A percentile compares a stretch with the other conserved stretches of the same genome.
Conservation (phyloP, 2,329 filamentous ascomycete species). For the Scleromitrula shiraiana region DNA sequence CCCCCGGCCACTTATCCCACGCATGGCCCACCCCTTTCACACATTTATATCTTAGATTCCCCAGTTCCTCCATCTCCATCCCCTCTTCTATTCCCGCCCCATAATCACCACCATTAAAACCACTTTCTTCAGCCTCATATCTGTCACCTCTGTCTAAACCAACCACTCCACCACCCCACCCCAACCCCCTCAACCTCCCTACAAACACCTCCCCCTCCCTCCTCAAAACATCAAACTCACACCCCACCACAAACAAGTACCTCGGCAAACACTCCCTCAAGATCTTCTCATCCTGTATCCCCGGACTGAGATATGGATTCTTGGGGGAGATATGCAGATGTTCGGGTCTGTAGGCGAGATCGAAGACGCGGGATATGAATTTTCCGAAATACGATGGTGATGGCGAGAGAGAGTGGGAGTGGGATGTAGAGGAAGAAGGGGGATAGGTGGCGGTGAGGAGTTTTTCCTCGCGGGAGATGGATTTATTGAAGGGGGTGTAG, state of each 20-base stretch:
- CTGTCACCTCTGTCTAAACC: too few species aligned
- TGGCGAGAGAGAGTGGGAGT: too few species aligned
- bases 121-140: too few species aligned
- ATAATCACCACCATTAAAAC: too few species aligned
- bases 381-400: not conserved
- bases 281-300: constrained; percentile 14
- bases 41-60: too few species aligned
- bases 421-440: too few species aligned
- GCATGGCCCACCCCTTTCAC: constrained; percentile 19
- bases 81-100: too few species aligned
- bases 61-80: too few species aligned
- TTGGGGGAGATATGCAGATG: constrained; percentile 13
- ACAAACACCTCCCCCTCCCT: constrained; percentile 19
- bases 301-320: constrained; percentile 8
- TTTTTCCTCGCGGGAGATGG: constrained; percentile 4
- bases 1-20: constrained; percentile 18
- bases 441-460: not conserved
- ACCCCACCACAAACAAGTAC: constrained; percentile 18
- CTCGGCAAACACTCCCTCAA: constrained; percentile 16
- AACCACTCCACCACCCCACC: constrained; percentile 18
- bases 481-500: constrained; percentile 9
- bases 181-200: constrained; percentile 15
- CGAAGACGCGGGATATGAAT: constrained; percentile 11
- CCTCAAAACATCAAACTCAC: constrained; percentile 19
- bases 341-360: constrained; percentile 12